Conservation (phyloP, 2,329 filamentous ascomycete species). For the Spiromastix sp. region DNA sequence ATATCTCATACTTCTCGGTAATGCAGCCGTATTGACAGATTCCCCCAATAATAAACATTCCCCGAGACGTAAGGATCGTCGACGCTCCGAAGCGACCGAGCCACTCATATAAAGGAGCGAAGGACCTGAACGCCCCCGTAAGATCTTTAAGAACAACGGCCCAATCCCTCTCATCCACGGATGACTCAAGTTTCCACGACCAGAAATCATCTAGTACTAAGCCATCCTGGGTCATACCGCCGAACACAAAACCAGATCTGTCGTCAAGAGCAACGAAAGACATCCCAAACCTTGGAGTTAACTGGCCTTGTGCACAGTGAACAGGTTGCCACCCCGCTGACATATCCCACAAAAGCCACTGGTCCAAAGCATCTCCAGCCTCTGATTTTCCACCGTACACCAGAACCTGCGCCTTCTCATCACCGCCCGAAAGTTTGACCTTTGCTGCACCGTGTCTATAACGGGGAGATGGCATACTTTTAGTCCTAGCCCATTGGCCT, state of each 20-base stretch:
- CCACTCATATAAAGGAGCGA: conserved; percentile 20
- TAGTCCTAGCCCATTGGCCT: conserved; percentile 52
- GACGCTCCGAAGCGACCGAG: conserved; percentile 42
- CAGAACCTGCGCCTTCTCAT: conserved; percentile 38
- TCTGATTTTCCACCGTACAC: conserved; percentile 53
- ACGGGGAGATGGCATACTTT: conserved; percentile 57
- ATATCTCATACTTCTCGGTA: conserved; percentile 43
- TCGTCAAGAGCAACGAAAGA: conserved; percentile 31
- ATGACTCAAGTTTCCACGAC: conserved; percentile 48
- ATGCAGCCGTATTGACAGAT: conserved; percentile 30
- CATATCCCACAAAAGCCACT: conserved; percentile 46
- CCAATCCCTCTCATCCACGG: conserved; percentile 20
- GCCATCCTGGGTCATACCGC: conserved; percentile 60
- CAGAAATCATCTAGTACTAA: conserved; percentile 53
- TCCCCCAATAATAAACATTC: conserved; percentile 44
- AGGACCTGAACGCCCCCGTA: conserved; percentile 15
- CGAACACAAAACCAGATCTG: conserved; percentile 54
- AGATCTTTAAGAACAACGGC: conserved; percentile 18
- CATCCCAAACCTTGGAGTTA: conserved; percentile 47
- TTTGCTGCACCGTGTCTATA: conserved; percentile 58
- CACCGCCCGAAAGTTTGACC: conserved; percentile 13
- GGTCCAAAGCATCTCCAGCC: conserved; percentile 37
- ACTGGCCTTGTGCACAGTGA: conserved; percentile 23
- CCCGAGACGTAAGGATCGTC: conserved; percentile 34
- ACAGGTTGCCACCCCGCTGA: conserved; percentile 42